Evolutionary conservation across 2,329 filamentous ascomycete genomes (phyloP), one percentile per base, ranked within the genome.

Genomic region (Chrysoporthe cubensis): DNA sequence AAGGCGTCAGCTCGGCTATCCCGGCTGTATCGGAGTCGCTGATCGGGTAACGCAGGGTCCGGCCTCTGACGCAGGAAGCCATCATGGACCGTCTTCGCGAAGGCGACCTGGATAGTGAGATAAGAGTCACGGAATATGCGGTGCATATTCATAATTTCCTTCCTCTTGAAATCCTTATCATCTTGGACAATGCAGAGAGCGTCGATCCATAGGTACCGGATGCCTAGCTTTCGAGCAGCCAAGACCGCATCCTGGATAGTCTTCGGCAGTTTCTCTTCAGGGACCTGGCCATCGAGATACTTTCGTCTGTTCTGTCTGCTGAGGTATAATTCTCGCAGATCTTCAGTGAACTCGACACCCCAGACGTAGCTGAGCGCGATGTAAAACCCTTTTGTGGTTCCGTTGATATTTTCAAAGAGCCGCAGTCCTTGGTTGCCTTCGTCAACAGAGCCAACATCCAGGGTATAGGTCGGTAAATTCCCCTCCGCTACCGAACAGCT

Each of bases 141-240:
- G 52, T 32, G n/a, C 52, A 56, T 56, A 8, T 14, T 18, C 26
- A 18, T 16, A 13, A 56, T 56, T 9, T 56, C 52, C 16, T 14
- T 56, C 1, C 18, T 18, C 13, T 56, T 56, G 58, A 54, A 44
- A 6, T 57, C 26, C 37, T 42, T 18, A 18, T 66, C 65, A 16
- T 66, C 65, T 32, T 66, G 65, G 21, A 62, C 4, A 48, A 66
- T 66, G 9, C 65, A 63, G 3, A 63, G 40, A 4, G 59, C 21
- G 42, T 66, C 65, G 21, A 66, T n/a, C 65, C 59, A 66, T 1
- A 66, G n/a, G 11, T 66, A 58, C 4, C 26, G 40, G 11, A 66
- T 34, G 21, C 58, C 65, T 2, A 66, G 21, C 57, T 52, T 54
- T 4, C n/a, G 40, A 1, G 43, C 43, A 2, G 52, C n/a, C 3